Percentiles rank a stretch among this genome's conserved stretches.
Conservation (phyloP, 2,329 filamentous ascomycete genomes). For the Cordyceps militaris region DNA sequence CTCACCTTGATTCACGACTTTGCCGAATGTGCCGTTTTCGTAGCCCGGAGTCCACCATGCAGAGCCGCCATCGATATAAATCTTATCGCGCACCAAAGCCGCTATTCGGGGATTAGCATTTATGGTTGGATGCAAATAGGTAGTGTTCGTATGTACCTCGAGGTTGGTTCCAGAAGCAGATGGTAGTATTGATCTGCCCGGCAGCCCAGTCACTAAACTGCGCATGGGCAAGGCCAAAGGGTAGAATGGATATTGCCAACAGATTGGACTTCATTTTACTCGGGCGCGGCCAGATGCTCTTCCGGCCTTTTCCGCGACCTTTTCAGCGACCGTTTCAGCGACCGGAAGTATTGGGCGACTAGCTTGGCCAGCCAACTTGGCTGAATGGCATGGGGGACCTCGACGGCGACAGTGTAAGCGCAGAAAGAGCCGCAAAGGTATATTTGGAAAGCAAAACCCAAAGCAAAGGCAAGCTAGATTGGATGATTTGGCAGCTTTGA, state of each 20-base stretch:
- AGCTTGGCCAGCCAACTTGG: background rate
- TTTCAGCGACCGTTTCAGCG: too few species aligned
- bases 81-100: conserved; percentile 50
- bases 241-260: background rate
- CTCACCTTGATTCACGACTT: conserved; percentile 33
- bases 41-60: conserved; percentile 47
- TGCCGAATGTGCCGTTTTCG: conserved; percentile 33
- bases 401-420: background rate
- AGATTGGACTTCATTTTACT: background rate
- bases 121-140: background rate
- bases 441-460: background rate
- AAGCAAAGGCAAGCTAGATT: background rate
- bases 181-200: conserved; percentile 48
- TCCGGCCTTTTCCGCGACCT: too few species aligned
- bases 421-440: background rate
- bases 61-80: conserved; percentile 59
- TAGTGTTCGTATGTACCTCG: conserved; percentile 28
- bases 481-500: background rate
- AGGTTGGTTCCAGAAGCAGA: conserved; percentile 50
- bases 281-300: background rate
- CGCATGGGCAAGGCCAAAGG: conserved; percentile 19
- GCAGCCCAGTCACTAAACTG: conserved; percentile 42
- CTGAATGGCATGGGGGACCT: too few species aligned
- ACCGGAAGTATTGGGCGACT: too few species aligned
- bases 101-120: conserved; percentile 29